phyloP scores from a whole-genome alignment of 345 rosid species.

The Arabis alpina region DNA sequence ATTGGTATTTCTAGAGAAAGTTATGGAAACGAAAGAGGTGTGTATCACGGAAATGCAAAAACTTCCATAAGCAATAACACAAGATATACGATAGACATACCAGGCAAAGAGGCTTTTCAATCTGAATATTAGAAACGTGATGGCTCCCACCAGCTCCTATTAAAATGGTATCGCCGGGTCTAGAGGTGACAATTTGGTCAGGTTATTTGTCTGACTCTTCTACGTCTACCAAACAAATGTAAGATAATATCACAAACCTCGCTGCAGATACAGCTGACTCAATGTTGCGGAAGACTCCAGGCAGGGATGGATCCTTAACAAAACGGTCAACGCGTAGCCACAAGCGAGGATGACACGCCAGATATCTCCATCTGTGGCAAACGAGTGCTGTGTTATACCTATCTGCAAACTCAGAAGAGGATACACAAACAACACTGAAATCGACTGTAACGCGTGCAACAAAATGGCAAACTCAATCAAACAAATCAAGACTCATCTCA shows the following conservation, averaged over 20 bases:
- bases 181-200: constrained; percentile 47
- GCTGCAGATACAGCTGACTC: constrained; percentile 90
- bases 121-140: constrained; percentile 82
- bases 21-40: neutral
- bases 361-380: constrained; percentile 96
- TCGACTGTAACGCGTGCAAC: neutral
- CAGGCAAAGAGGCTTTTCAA: constrained; percentile 91
- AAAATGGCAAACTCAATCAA: constrained; percentile 8
- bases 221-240: neutral
- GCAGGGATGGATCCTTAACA: constrained; percentile 56
- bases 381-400: constrained; percentile 99
- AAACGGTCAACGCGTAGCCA: constrained; percentile 95
- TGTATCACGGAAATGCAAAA: constrained; percentile 19
- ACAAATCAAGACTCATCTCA: neutral
- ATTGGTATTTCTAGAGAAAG: constrained; percentile 14
- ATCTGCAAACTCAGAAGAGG: constrained; percentile 86
- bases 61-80: neutral
- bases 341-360: constrained; percentile 95
- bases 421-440: constrained; percentile 47
- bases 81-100: constrained; percentile 49
- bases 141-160: constrained; percentile 84
- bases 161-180: constrained; percentile 95
- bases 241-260: constrained; percentile 57
- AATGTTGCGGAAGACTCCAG: constrained; percentile 74
- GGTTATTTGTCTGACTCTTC: neutral